Evolutionary conservation across 495 filamentous ascomycete genomes (phyloP).

Genomic region (Penicillium angulare): DNA sequence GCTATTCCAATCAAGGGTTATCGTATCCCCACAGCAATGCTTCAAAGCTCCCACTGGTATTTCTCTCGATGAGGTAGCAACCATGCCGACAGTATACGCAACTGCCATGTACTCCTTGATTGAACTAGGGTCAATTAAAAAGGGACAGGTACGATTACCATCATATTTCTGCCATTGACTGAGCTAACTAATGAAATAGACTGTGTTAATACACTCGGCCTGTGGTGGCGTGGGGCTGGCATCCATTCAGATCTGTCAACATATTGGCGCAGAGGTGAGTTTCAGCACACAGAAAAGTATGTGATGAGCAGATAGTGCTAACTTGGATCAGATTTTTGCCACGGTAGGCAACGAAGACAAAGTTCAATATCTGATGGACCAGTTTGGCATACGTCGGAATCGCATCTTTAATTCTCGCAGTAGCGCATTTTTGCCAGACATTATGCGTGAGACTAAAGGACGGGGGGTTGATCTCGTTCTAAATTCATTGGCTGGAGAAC

Average conservation of each 20-base stretch:
- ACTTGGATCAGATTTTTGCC: slow-evolving; percentile 22
- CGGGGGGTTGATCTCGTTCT: slow-evolving; percentile 33
- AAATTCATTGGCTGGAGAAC: slow-evolving; percentile 31
- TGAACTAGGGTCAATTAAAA: slow-evolving; percentile 26
- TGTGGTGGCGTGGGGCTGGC: slow-evolving; percentile 22
- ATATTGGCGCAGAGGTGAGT: slow-evolving; percentile 23
- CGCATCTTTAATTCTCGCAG: slow-evolving; percentile 24
- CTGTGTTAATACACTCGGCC: slow-evolving; percentile 27
- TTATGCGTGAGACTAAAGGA: slow-evolving; percentile 19
- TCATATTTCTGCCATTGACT: not conserved
- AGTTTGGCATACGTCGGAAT: slow-evolving; percentile 17
- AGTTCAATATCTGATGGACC: slow-evolving; percentile 29
- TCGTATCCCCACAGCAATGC: slow-evolving; percentile 15
- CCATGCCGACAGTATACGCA: slow-evolving; percentile 38
- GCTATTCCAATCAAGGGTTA: slow-evolving; percentile 23
- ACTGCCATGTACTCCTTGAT: slow-evolving; percentile 41
- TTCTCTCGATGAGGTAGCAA: slow-evolving; percentile 41
- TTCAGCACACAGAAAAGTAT: not conserved
- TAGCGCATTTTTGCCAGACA: slow-evolving; percentile 4
- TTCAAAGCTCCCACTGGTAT: slow-evolving; percentile 31
- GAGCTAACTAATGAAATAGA: not conserved
- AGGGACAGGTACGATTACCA: not conserved
- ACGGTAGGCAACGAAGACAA: slow-evolving; percentile 46
- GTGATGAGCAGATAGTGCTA: not conserved
- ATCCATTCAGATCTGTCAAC: slow-evolving; percentile 19